Conservation (phyloP, 176 grass and related monocot species). For the Oryza australiensis region DNA sequence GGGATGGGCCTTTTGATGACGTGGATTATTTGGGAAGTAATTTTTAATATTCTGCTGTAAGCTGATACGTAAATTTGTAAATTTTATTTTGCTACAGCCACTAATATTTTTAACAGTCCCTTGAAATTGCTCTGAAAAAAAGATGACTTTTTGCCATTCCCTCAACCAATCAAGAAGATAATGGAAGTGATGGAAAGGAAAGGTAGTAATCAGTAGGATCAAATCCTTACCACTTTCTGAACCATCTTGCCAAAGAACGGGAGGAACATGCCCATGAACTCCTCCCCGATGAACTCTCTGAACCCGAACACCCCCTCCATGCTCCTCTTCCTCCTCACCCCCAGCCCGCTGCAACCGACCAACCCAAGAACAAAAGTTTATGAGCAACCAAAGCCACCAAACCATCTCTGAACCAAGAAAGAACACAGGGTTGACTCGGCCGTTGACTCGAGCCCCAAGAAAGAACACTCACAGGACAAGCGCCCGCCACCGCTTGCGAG, state of each 20-base stretch:
- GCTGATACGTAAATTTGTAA: no score
- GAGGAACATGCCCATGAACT: constrained; percentile 43
- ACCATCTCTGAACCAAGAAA: constrained; percentile 20
- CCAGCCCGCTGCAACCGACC: constrained; percentile 34
- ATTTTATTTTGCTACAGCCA: no score
- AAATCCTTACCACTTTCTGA: constrained; percentile 44
- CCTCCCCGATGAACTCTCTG: constrained; percentile 8
- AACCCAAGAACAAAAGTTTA: neutral
- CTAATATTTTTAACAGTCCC: no score
- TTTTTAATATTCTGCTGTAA: no score
- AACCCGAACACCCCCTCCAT: constrained; percentile 39
- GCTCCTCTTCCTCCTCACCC: constrained; percentile 9
- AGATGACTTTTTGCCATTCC: no score
- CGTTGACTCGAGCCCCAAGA: constrained; percentile 20
- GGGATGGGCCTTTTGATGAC: no score
- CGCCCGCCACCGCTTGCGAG: constrained; percentile 45
- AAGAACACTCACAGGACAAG: constrained; percentile 48
- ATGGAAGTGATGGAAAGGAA: neutral
- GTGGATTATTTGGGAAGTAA: no score
- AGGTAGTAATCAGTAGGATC: neutral
- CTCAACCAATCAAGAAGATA: neutral
- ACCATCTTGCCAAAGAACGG: constrained; percentile 35
- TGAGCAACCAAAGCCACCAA: neutral
- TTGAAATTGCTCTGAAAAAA: no score
- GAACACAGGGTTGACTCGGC: neutral